Evolutionary conservation across 345 rosid genomes (phyloP).

Genomic region (Trapa incisa): DNA sequence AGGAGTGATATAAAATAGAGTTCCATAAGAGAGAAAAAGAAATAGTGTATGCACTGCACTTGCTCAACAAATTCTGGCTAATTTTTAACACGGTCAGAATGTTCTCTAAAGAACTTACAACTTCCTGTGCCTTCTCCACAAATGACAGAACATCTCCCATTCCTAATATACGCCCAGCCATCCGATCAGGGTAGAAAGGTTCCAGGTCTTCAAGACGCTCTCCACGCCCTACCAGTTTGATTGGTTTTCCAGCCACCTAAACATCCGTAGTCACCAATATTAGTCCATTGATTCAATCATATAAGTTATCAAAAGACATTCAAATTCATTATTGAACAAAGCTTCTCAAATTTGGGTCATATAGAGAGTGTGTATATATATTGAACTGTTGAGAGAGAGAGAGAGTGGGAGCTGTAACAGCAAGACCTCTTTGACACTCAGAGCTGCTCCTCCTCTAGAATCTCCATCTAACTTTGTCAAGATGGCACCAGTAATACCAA

Average conservation of each 20-base stretch:
- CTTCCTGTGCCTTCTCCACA: slow-evolving; percentile 97
- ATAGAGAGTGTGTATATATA: not conserved
- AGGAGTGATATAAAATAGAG: not conserved
- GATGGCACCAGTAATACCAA: slow-evolving; percentile 98
- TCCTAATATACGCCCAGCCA: slow-evolving; percentile 96
- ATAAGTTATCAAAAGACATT: not conserved
- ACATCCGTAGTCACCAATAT: not conserved
- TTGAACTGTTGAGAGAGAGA: not conserved
- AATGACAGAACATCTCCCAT: slow-evolving; percentile 98
- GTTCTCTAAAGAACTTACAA: slow-evolving; percentile 36
- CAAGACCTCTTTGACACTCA: slow-evolving; percentile 91
- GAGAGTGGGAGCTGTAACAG: not conserved
- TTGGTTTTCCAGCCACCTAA: slow-evolving; percentile 94
- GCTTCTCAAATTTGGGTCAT: not conserved
- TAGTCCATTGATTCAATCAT: not conserved
- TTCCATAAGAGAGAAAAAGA: not conserved
- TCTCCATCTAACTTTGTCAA: slow-evolving; percentile 97
- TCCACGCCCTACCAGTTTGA: slow-evolving; percentile 95
- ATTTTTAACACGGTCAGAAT: not conserved
- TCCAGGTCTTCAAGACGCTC: slow-evolving; percentile 97
- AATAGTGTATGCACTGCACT: not conserved
- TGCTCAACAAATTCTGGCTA: not conserved
- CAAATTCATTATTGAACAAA: slow-evolving; percentile 1
- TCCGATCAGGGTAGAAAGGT: slow-evolving; percentile 92
- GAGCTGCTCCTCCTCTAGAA: slow-evolving; percentile 98